Evolutionary conservation across 139 green algal species (phyloP).

Genomic region (Trebouxia sp.): DNA sequence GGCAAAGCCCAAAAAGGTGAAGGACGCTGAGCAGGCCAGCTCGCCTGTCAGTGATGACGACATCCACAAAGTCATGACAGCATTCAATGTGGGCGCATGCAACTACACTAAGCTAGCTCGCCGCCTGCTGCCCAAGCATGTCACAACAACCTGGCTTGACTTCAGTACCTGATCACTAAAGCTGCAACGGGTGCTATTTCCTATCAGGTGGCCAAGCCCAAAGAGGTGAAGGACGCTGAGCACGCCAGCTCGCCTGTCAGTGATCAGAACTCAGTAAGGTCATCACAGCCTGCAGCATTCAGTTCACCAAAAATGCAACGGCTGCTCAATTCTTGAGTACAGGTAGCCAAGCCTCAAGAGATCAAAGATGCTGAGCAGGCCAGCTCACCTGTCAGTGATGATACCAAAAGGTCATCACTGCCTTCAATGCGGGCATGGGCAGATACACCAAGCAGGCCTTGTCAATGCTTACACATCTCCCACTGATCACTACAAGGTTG

Average conservation of each 20-base stretch:
- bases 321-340: no score
- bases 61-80: conserved; percentile 54
- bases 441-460: neutral
- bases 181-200: neutral
- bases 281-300: conserved; percentile 64
- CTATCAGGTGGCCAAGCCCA: conserved; percentile 58
- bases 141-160: no score
- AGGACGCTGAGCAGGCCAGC: conserved; percentile 50
- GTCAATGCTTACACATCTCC: neutral
- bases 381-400: no score
- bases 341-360: no score
- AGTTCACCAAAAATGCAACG: conserved; percentile 48
- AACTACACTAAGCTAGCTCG: conserved; percentile 50
- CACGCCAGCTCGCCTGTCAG: conserved; percentile 11
- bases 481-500: neutral
- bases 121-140: conserved; percentile 60
- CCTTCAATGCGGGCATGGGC: no score
- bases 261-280: conserved; percentile 53
- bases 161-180: no score
- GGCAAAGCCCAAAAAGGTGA: conserved; percentile 57
- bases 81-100: conserved; percentile 58
- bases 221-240: conserved; percentile 57
- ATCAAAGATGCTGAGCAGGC: no score
- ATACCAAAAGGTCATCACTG: no score
- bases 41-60: conserved; percentile 40